These are phyloP conservation scores for Hypoxylon sp. DNA, from an alignment of 2,329 filamentous ascomycete genomes.

Conservation along the genomic window DNA sequence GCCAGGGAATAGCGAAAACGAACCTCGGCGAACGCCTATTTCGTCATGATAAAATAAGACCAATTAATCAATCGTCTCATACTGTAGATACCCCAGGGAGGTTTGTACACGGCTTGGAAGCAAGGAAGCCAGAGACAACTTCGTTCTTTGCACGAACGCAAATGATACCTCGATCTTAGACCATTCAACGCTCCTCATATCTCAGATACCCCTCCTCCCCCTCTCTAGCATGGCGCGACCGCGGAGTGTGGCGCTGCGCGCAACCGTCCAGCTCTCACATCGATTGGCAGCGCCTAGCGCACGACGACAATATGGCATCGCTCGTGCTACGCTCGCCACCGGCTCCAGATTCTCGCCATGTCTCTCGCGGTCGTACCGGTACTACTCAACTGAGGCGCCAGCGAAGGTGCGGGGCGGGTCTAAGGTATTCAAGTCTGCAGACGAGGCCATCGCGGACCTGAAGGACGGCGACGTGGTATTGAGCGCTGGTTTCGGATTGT, in stretches of 20 bases:
- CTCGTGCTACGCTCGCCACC: neutral
- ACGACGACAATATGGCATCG: slow-evolving; percentile 39
- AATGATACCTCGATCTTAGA: slow-evolving; percentile 23
- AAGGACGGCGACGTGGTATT: slow-evolving; percentile 79
- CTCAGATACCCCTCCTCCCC: slow-evolving; percentile 21
- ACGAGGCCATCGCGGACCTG: slow-evolving; percentile 79
- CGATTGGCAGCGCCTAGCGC: slow-evolving; percentile 46
- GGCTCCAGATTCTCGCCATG: slow-evolving; percentile 38
- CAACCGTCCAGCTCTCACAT: slow-evolving; percentile 50
- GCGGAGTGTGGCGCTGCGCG: slow-evolving; percentile 46
- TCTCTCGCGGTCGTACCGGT: slow-evolving; percentile 31
- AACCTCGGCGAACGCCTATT: slow-evolving; percentile 39
- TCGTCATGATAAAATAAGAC: slow-evolving; percentile 41
- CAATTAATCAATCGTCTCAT: slow-evolving; percentile 17
- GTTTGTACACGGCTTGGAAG: slow-evolving; percentile 9
- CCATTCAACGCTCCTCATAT: slow-evolving; percentile 8
- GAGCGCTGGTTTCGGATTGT: slow-evolving; percentile 86
- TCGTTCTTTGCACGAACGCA: slow-evolving; percentile 3
- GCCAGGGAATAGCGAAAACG: slow-evolving; percentile 26
- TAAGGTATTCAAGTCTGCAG: slow-evolving; percentile 70
- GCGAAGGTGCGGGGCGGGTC: slow-evolving; percentile 56
- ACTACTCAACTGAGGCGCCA: slow-evolving; percentile 47
- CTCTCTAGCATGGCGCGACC: slow-evolving; percentile 48
- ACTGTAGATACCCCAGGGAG: neutral
- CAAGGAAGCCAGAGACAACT: slow-evolving; percentile 12